Percentiles rank a stretch among this genome's conserved stretches.
Conservation (phyloP, 805 yeast genomes). For the Sugiyamaella floridensis region DNA sequence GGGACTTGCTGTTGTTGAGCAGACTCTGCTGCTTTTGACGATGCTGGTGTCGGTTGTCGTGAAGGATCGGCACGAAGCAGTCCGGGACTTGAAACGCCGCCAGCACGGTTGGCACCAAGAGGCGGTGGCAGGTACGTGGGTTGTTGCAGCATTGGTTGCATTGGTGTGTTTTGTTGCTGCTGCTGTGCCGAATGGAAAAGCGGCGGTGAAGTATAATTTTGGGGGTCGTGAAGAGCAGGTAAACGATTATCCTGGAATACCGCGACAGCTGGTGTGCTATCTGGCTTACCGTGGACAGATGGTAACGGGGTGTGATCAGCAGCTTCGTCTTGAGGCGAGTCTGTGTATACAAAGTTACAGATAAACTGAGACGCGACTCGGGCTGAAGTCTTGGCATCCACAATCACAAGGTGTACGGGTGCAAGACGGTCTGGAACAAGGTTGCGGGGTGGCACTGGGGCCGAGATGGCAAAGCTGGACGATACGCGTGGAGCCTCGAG, state of each 20-base stretch:
- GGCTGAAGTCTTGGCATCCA: slow-evolving; percentile 6
- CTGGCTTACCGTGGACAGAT: neutral
- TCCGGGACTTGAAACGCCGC: too few relatives aligned
- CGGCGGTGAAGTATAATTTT: slow-evolving; percentile 7
- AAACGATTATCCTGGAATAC: neutral
- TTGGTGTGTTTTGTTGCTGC: slow-evolving; percentile 15
- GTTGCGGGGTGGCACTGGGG: neutral
- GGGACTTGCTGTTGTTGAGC: too few relatives aligned
- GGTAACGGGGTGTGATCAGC: too few relatives aligned
- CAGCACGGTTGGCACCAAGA: neutral
- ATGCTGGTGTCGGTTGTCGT: neutral
- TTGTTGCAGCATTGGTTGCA: neutral
- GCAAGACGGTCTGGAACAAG: neutral
- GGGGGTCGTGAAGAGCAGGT: neutral
- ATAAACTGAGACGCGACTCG: slow-evolving; percentile 11
- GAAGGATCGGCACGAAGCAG: neutral
- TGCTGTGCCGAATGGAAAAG: slow-evolving; percentile 7
- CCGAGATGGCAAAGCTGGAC: slow-evolving; percentile 27
- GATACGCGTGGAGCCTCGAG: slow-evolving; percentile 36
- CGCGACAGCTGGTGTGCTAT: neutral
- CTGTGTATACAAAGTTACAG: slow-evolving; percentile 13
- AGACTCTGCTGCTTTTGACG: neutral
- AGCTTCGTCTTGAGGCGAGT: too few relatives aligned
- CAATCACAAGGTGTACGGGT: slow-evolving; percentile 10
- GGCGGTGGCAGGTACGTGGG: neutral